These are phyloP conservation scores for Termitomyces sp. DNA, from an alignment of 768 basidiomycete genomes.

Conservation along the genomic window DNA sequence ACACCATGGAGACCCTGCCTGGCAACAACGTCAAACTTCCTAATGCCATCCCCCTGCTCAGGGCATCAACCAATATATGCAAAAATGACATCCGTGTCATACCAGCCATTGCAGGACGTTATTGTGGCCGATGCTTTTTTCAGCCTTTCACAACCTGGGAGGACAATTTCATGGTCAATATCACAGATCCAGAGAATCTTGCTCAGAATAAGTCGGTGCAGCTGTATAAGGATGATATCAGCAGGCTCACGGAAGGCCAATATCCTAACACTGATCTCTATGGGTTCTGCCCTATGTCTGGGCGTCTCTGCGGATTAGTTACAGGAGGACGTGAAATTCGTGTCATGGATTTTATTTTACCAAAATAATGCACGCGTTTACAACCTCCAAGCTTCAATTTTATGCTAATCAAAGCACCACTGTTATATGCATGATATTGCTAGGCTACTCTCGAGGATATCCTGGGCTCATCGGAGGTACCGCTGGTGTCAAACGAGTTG, in stretches of 20 bases:
- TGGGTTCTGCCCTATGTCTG: constrained; percentile 9
- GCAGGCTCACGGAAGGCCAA: neutral
- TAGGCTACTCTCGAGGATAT: no score
- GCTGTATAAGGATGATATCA: constrained; percentile 6
- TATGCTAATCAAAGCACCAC: no score
- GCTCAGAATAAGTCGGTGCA: constrained; percentile 3
- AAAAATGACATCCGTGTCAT: constrained; percentile 10
- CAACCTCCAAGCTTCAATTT: no score
- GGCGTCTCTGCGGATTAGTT: constrained; percentile 4
- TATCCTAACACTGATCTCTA: constrained; percentile 9
- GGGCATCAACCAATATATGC: constrained; percentile 2
- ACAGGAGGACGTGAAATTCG: constrained; percentile 5
- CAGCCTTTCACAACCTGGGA: constrained; percentile 9
- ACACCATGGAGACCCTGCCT: constrained; percentile 1
- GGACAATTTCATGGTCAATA: constrained; percentile 7
- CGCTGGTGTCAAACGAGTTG: no score
- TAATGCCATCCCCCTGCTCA: constrained; percentile 1
- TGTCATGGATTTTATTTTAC: constrained; percentile 6
- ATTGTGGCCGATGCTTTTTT: constrained; percentile 2
- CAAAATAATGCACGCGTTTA: neutral
- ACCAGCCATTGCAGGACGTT: constrained; percentile 4
- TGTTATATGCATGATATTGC: no score
- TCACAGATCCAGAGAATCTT: constrained; percentile 4
- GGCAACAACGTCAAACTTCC: constrained; percentile 1
- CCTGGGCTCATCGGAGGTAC: no score